Percentiles rank a stretch among this genome's conserved stretches.
Conservation (phyloP, 2,329 filamentous ascomycete species). For the Gyromitra esculenta region DNA sequence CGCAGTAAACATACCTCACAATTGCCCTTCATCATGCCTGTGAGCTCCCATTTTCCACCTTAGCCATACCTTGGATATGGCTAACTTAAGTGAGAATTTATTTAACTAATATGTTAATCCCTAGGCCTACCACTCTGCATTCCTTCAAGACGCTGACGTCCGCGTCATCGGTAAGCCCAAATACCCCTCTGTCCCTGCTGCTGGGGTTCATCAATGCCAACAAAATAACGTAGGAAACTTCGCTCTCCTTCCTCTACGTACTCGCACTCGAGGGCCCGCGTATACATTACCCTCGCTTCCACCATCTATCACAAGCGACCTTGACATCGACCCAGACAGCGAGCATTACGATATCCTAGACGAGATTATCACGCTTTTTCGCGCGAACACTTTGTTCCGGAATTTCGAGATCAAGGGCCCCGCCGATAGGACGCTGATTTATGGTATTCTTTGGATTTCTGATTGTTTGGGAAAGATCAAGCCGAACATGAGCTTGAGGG, state of each 20-base stretch:
- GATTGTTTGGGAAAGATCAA: constrained; percentile 90
- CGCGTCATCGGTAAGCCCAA: constrained; percentile 56
- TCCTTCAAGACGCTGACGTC: constrained; percentile 58
- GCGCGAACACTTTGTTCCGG: constrained; percentile 97
- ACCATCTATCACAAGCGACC: constrained; percentile 66
- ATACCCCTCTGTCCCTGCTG: constrained; percentile 9
- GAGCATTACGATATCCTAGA: constrained; percentile 97
- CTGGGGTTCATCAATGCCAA: constrained; percentile 9
- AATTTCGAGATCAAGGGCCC: constrained; percentile 99
- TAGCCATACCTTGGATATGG: not conserved
- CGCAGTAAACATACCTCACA: constrained; percentile 25
- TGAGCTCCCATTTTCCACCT: constrained; percentile 29
- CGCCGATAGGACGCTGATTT: constrained; percentile 92
- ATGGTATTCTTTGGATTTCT: constrained; percentile 93
- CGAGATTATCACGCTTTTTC: constrained; percentile 90
- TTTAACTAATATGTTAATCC: constrained; percentile 20
- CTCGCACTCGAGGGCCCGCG: constrained; percentile 92
- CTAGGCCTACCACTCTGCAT: constrained; percentile 58
- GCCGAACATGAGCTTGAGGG: constrained; percentile 72
- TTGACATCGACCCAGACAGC: constrained; percentile 77
- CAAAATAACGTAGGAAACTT: constrained; percentile 76
- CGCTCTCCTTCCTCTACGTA: constrained; percentile 91
- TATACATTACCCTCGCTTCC: constrained; percentile 78
- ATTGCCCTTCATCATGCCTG: constrained; percentile 34
- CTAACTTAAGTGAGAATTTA: not conserved